Conservation (phyloP, 345 rosid species). For the Erucastrum elatum region DNA sequence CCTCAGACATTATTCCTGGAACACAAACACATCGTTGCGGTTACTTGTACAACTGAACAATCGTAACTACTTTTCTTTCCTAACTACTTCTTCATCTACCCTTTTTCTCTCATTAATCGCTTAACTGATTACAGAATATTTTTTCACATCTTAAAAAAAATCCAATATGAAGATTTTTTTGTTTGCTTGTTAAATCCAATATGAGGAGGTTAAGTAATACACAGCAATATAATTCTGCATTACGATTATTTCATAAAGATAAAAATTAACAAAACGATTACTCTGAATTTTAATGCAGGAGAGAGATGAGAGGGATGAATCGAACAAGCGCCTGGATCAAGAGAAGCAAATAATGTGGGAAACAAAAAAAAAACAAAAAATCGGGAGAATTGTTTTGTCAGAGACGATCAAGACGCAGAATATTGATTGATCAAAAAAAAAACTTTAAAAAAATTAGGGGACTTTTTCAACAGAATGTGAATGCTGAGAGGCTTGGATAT, state of each 20-base stretch:
- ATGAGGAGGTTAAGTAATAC: not conserved
- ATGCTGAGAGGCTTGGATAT: not conserved
- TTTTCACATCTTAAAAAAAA: not conserved
- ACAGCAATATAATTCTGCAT: not conserved
- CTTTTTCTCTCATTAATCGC: not conserved
- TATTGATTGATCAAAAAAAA: not conserved
- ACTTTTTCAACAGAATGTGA: conserved; percentile 13
- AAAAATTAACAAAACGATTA: not conserved
- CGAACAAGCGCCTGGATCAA: not conserved
- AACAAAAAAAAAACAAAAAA: not conserved
- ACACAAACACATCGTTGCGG: not conserved
- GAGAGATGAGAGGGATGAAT: not conserved
- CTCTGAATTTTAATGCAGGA: conserved; percentile 13
- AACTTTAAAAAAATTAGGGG: not conserved
- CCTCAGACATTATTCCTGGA: conserved; percentile 48
- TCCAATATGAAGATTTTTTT: not conserved
- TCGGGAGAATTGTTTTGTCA: not conserved
- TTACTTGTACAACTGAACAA: conserved; percentile 10
- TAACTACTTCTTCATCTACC: no score
- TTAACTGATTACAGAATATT: not conserved
- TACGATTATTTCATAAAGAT: not conserved
- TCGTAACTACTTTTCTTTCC: conserved; percentile 13
- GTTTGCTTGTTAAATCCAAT: not conserved
- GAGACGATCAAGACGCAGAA: conserved; percentile 19
- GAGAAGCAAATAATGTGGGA: not conserved